These are phyloP conservation scores for Candida methanosorbosa DNA, from an alignment of 805 yeast species.

Conservation along the genomic window DNA sequence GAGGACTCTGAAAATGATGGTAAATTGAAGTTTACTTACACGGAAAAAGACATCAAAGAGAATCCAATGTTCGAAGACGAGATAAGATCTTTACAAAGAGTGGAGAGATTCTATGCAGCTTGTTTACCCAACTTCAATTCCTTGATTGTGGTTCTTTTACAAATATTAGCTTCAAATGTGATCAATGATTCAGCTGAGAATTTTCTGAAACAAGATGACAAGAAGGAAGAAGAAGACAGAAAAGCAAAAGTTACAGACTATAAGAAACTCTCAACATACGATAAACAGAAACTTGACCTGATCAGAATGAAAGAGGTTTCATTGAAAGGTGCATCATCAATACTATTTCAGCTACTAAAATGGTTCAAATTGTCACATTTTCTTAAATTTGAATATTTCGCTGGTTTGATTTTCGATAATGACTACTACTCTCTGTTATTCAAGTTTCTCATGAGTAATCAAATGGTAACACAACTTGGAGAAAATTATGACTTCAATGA, in stretches of 20 bases:
- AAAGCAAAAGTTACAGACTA: slow-evolving; percentile 7
- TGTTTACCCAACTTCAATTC: slow-evolving; percentile 53
- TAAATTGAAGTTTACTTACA: slow-evolving; percentile 8
- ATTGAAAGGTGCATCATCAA: slow-evolving; percentile 48
- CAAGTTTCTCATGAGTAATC: slow-evolving; percentile 22
- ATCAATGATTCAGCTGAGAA: slow-evolving; percentile 9
- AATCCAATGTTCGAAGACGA: slow-evolving; percentile 29
- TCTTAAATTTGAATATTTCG: slow-evolving; percentile 67
- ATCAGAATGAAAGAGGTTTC: slow-evolving; percentile 54
- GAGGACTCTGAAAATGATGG: slow-evolving; percentile 4
- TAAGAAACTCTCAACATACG: slow-evolving; percentile 9
- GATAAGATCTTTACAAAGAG: slow-evolving; percentile 37
- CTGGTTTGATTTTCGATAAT: slow-evolving; percentile 67
- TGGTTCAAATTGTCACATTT: slow-evolving; percentile 82
- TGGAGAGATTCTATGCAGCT: slow-evolving; percentile 50
- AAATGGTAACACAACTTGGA: slow-evolving; percentile 15
- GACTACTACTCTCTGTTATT: slow-evolving; percentile 37
- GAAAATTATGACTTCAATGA: slow-evolving; percentile 19
- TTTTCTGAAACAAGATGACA: slow-evolving; percentile 22
- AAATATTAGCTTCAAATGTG: slow-evolving; percentile 48
- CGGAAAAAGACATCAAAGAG: slow-evolving; percentile 18
- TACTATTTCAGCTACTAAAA: slow-evolving; percentile 42
- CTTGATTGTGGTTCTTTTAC: slow-evolving; percentile 53
- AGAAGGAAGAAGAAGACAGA: slow-evolving; percentile 20
- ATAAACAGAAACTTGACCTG: slow-evolving; percentile 41